phyloP scores from a whole-genome alignment of 257 asterid genomes.

The Capsicum baccatum region DNA sequence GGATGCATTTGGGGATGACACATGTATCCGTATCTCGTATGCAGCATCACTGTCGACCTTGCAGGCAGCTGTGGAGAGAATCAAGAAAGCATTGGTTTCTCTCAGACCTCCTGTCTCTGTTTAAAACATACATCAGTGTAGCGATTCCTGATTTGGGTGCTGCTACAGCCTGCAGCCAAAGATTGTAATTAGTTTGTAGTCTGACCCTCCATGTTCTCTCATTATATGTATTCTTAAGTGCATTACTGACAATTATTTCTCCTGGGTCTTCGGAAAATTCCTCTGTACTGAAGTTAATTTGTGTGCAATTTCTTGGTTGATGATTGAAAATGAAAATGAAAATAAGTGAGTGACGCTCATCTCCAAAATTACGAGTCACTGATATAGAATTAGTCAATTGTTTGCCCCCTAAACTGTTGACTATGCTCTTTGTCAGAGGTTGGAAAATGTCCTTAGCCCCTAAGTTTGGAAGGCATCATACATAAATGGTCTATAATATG shows the following conservation, averaged over 20 bases:
- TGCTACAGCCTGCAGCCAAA: neutral
- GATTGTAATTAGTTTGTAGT: neutral
- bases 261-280: neutral
- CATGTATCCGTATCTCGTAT: conserved; percentile 87
- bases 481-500: too few species aligned
- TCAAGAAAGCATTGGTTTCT: conserved; percentile 59
- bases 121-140: conserved; percentile 32
- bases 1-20: conserved; percentile 92
- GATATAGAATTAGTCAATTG: neutral
- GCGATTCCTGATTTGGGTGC: neutral
- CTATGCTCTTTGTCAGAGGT: neutral
- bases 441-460: neutral
- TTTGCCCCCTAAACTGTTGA: neutral
- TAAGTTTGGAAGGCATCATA: too few species aligned
- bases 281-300: neutral
- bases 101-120: conserved; percentile 56
- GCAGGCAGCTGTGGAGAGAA: conserved; percentile 72
- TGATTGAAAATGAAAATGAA: neutral
- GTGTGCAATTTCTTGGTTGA: neutral
- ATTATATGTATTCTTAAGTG: neutral
- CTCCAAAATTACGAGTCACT: neutral
- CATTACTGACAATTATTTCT: neutral
- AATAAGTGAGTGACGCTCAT: neutral
- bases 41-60: conserved; percentile 73
- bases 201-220: neutral